Evolutionary conservation across 345 rosid species (phyloP), one percentile per base, ranked within the genome.

Genomic region (Rubroshorea leprosula): DNA sequence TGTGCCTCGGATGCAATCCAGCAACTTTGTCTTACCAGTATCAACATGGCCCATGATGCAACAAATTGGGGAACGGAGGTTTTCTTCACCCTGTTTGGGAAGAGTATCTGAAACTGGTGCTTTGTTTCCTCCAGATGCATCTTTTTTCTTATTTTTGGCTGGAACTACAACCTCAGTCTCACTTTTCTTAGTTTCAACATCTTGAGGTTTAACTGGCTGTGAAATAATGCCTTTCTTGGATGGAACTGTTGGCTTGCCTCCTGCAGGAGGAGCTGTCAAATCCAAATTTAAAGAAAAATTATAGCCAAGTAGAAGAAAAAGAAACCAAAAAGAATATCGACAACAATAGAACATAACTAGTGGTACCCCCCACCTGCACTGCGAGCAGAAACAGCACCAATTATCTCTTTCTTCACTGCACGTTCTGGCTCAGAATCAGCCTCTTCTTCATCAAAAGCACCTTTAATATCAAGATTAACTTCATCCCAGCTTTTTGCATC

Each of bases 41-140:
- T 93, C 99, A 31, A 93, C 99, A 64, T 93, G 98, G 44, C 98
- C 98, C 97, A 89, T 86, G 57, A 89, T 89, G 74, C 97, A 92
- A 71, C 98, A 92, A 68, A 92, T 92, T 29, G 94, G 94, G 49
- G 97, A 89, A 1, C 98, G 90, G 26, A 92, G 94, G 64, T 78
- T 64, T 56, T 74, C 83, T 63, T 72, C 89, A 27, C 63, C 77
- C 72, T 75, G 68, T 64, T 73, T 66, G 63, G 74, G 23, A 58
- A 29, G 50, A 60, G 66, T 61, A 60, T 67, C 76, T 23, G 71
- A 49, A 64, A 23, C 63, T 41, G 69, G n/a, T 19, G 54, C 72
- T 73, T 74, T 79, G 35, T 55, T 74, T 69, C 75, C 75, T 12
- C 53, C 43, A 51, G 51, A 68, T 62, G 66, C 54, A 57, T 55